phyloP scores from a whole-genome alignment of 495 filamentous ascomycete species.

The Hypoxylon perforatum region DNA sequence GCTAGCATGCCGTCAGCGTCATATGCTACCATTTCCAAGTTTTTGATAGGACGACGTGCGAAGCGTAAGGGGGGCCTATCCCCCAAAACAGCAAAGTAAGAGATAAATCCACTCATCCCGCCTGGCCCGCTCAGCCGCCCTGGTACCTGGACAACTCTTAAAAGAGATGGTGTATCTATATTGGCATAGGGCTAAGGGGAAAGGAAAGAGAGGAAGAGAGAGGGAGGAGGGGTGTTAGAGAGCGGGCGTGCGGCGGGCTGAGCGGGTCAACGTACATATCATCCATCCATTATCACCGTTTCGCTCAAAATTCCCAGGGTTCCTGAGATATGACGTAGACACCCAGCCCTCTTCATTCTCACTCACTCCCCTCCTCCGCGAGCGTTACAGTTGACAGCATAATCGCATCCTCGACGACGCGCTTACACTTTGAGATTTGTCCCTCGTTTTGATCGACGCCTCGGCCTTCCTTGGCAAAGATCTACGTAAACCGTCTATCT shows the following conservation, averaged over 20 bases:
- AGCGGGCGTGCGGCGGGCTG: not conserved
- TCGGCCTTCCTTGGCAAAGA: not conserved
- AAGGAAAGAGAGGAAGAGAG: not conserved
- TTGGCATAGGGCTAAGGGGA: constrained; percentile 20
- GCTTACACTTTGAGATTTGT: not conserved
- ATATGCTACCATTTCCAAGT: constrained; percentile 38
- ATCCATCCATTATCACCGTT: no score
- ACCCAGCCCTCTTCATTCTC: constrained; percentile 1
- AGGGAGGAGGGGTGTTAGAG: no score
- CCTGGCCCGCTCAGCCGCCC: constrained; percentile 23
- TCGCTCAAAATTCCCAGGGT: constrained; percentile 4
- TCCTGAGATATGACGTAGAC: constrained; percentile 31
- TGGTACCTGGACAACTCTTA: constrained; percentile 5
- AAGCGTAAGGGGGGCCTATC: not conserved
- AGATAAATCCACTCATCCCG: constrained; percentile 19
- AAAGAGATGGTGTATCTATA: no score
- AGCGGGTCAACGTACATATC: constrained; percentile 3
- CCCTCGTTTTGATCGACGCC: constrained; percentile 9
- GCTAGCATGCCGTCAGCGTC: constrained; percentile 41
- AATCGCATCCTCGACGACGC: not conserved
- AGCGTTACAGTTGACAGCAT: not conserved
- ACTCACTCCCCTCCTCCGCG: not conserved
- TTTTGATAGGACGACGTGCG: constrained; percentile 33
- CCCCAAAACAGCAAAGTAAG: constrained; percentile 4
- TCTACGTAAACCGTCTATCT: not conserved